These are phyloP conservation scores for Rhizophagus prolifer DNA, from an alignment of 192 early-diverging fungal genomes.

Conservation along the genomic window DNA sequence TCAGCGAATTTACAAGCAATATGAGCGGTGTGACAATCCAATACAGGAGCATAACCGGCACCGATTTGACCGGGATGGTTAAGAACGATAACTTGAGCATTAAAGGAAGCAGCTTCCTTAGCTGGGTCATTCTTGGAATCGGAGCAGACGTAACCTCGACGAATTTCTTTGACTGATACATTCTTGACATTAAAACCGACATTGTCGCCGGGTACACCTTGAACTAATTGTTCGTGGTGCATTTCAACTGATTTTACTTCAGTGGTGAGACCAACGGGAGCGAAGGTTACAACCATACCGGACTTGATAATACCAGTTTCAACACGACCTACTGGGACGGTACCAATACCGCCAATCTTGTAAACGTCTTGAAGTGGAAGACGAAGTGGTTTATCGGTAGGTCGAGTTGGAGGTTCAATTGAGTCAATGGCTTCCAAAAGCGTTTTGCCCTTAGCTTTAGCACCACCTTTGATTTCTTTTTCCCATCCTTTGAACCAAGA, in stretches of 20 bases:
- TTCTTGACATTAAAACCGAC: conserved; percentile 99
- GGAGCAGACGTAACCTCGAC: conserved; percentile 92
- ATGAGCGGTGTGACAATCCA: conserved; percentile 96
- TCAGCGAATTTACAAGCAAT: conserved; percentile 96
- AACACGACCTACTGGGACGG: conserved; percentile 96
- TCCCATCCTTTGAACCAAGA: conserved; percentile 97
- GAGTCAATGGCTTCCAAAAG: conserved; percentile 94
- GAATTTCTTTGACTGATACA: conserved; percentile 97
- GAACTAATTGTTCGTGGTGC: conserved; percentile 90
- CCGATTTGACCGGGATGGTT: conserved; percentile 96
- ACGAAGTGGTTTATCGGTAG: conserved; percentile 92
- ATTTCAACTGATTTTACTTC: conserved; percentile 98
- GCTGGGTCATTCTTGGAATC: conserved; percentile 98
- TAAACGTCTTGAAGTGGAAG: conserved; percentile 98
- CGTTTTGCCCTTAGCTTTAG: conserved; percentile 65
- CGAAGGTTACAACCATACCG: conserved; percentile 87
- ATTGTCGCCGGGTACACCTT: conserved; percentile 95
- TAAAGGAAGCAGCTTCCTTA: conserved; percentile 88
- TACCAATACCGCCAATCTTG: conserved; percentile 98
- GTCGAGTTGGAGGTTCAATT: conserved; percentile 88
- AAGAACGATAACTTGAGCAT: conserved; percentile 93
- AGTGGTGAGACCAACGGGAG: conserved; percentile 83
- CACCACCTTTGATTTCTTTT: conserved; percentile 83
- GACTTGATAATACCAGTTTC: conserved; percentile 94
- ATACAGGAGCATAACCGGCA: conserved; percentile 92